Conservation (phyloP, 768 basidiomycete species). For the Hydnum rufescens region DNA sequence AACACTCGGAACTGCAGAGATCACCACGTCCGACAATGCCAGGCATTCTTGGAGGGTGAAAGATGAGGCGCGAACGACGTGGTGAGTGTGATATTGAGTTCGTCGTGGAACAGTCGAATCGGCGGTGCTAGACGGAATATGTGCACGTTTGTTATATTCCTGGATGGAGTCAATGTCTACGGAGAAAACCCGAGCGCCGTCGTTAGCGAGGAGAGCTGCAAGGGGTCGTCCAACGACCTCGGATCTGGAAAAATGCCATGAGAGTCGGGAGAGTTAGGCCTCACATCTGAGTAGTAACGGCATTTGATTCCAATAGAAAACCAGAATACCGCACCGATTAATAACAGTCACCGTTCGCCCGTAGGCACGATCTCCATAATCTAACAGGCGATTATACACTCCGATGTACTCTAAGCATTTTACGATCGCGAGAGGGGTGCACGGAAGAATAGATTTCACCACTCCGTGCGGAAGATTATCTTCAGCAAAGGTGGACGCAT, state of each 20-base stretch:
- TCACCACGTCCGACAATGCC: conserved; percentile 73
- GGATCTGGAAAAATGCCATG: conserved; percentile 29
- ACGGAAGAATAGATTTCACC: conserved; percentile 93
- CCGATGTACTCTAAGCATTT: conserved; percentile 82
- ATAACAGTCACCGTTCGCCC: conserved; percentile 87
- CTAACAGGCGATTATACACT: conserved; percentile 81
- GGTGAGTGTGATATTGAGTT: conserved; percentile 58
- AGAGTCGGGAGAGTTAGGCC: not conserved
- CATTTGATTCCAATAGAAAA: not conserved
- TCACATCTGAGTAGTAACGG: not conserved
- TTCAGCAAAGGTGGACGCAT: conserved; percentile 6
- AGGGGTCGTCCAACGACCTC: conserved; percentile 95
- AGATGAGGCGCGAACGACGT: conserved; percentile 52
- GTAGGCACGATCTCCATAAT: conserved; percentile 88
- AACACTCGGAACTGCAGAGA: conserved; percentile 77
- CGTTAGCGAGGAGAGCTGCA: conserved; percentile 89
- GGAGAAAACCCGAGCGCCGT: conserved; percentile 88
- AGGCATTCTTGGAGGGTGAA: conserved; percentile 64
- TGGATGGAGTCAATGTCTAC: conserved; percentile 92
- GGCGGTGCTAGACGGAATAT: conserved; percentile 16
- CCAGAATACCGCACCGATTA: conserved; percentile 41
- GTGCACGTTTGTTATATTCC: conserved; percentile 77
- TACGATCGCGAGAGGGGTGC: conserved; percentile 91
- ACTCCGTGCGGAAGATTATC: conserved; percentile 63
- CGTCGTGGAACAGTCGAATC: conserved; percentile 22